Conservation (phyloP, 768 basidiomycete species). For the Rhizopogon rudus region DNA sequence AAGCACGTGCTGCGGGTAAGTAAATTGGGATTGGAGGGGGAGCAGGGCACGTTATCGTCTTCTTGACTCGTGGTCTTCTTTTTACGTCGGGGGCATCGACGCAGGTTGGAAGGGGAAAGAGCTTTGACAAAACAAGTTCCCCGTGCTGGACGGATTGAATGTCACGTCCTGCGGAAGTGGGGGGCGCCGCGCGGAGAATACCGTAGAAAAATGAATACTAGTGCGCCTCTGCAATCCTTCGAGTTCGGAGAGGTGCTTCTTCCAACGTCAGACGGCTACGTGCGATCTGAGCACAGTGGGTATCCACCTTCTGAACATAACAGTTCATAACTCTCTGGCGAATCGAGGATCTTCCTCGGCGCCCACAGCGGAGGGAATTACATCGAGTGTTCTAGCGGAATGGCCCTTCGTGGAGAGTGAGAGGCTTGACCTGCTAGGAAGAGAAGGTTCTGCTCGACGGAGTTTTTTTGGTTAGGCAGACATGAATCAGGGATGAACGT, state of each 20-base stretch:
- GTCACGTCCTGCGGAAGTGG: slow-evolving; percentile 32
- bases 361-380: slow-evolving; percentile 45
- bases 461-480: slow-evolving; percentile 37
- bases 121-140: slow-evolving; percentile 47
- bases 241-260: slow-evolving; percentile 21
- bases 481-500: too few relatives aligned
- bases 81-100: slow-evolving; percentile 63
- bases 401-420: slow-evolving; percentile 70
- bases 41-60: slow-evolving; percentile 38
- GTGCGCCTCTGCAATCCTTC: slow-evolving; percentile 54
- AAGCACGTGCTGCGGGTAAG: too few relatives aligned
- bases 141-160: slow-evolving; percentile 57
- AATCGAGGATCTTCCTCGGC: slow-evolving; percentile 40
- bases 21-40: slow-evolving; percentile 1
- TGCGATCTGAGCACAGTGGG: slow-evolving; percentile 31
- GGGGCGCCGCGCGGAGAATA: slow-evolving; percentile 59
- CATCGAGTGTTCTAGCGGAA: slow-evolving; percentile 62
- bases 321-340: slow-evolving; percentile 28
- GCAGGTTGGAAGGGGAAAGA: slow-evolving; percentile 80
- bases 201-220: slow-evolving; percentile 74
- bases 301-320: too few relatives aligned
- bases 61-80: slow-evolving; percentile 44
- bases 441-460: slow-evolving; percentile 69
- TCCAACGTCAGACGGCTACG: slow-evolving; percentile 21
- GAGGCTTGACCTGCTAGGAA: slow-evolving; percentile 47